Conservation (phyloP, 768 basidiomycete species). For the Trametes coccinea region DNA sequence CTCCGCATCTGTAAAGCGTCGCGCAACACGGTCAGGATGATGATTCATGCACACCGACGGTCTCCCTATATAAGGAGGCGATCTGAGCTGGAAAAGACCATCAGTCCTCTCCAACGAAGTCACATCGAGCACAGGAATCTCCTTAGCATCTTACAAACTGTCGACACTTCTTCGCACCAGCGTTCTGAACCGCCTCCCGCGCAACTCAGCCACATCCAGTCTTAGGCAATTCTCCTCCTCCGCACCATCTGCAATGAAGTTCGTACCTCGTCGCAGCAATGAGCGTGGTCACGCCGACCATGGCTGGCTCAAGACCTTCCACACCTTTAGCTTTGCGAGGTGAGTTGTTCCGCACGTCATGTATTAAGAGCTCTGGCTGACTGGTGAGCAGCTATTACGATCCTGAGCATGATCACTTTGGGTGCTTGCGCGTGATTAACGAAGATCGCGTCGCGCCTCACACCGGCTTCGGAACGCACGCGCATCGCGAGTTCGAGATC, state of each 20-base stretch:
- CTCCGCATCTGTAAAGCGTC: slow-evolving; percentile 1
- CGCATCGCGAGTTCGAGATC: slow-evolving; percentile 86
- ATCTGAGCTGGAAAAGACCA: neutral
- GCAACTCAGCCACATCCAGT: neutral
- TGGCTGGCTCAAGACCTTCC: slow-evolving; percentile 57
- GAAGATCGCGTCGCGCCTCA: slow-evolving; percentile 80
- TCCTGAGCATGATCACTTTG: slow-evolving; percentile 56
- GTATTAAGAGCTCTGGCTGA: neutral
- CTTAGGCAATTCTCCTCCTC: slow-evolving; percentile 7
- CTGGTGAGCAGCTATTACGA: slow-evolving; percentile 56
- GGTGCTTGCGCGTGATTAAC: slow-evolving; percentile 85
- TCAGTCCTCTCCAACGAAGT: neutral
- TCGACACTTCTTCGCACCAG: slow-evolving; percentile 6
- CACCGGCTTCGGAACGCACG: slow-evolving; percentile 85
- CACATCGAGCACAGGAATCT: neutral
- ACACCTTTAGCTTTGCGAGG: slow-evolving; percentile 78
- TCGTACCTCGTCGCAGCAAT: slow-evolving; percentile 39
- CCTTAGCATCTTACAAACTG: slow-evolving; percentile 5
- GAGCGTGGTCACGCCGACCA: slow-evolving; percentile 51
- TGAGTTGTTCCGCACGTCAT: slow-evolving; percentile 34
- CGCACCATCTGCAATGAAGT: slow-evolving; percentile 21
- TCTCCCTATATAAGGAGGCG: neutral
- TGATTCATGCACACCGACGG: slow-evolving; percentile 2
- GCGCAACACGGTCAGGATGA: slow-evolving; percentile 1
- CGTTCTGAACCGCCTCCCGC: neutral